phyloP scores from a whole-genome alignment of 148 eudicot genomes.

The Simmondsia chinensis region DNA sequence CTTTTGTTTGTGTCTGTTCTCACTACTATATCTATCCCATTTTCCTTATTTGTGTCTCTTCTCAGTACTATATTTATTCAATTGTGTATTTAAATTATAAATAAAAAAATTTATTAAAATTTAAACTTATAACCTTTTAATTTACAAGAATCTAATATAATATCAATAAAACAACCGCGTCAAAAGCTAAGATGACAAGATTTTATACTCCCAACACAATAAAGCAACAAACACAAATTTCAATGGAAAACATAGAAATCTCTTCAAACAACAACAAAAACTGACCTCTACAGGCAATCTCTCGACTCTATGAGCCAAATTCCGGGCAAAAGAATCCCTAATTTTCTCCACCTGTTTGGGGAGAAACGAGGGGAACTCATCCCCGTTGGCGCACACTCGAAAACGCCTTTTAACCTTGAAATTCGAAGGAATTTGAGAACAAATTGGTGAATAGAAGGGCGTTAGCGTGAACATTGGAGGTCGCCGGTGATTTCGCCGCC shows the following conservation, averaged over 20 bases:
- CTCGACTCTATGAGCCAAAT: conserved; percentile 58
- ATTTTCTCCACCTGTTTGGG: conserved; percentile 63
- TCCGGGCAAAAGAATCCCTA: conserved; percentile 72
- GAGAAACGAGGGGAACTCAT: conserved; percentile 64
- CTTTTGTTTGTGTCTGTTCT: too few relatives aligned
- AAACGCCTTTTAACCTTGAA: conserved; percentile 4
- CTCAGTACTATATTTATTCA: too few relatives aligned
- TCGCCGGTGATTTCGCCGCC: conserved; percentile 1
- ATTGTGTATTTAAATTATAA: too few relatives aligned
- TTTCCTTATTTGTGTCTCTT: too few relatives aligned
- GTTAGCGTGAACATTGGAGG: background rate
- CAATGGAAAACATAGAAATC: too few relatives aligned
- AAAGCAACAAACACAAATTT: background rate
- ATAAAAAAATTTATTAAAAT: too few relatives aligned
- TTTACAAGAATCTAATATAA: too few relatives aligned
- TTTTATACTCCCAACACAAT: background rate
- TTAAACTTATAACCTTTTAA: too few relatives aligned
- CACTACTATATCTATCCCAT: too few relatives aligned
- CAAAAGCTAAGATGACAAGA: background rate
- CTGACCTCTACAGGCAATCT: conserved; percentile 66
- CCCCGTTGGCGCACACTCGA: conserved; percentile 16
- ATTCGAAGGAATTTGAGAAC: conserved; percentile 3
- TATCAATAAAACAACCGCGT: background rate
- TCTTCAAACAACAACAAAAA: too few relatives aligned
- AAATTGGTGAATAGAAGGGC: conserved; percentile 2